Conservation (phyloP, 2,329 filamentous ascomycete species). For the Didymella lethalis region DNA sequence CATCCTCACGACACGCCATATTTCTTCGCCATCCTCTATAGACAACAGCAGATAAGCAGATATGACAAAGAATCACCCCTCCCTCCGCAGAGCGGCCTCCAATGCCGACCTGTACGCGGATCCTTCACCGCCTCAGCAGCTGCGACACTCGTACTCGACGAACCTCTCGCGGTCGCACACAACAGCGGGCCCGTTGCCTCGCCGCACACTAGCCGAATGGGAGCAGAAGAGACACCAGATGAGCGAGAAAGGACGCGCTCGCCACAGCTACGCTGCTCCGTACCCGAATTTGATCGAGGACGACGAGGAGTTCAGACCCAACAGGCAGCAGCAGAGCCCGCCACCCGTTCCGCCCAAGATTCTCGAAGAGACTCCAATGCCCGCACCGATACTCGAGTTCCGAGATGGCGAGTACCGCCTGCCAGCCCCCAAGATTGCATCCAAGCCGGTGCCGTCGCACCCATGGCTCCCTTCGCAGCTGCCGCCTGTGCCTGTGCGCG, state of each 20-base stretch:
- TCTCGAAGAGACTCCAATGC: conserved; percentile 25
- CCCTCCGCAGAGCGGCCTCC: conserved; percentile 47
- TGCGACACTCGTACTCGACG: conserved; percentile 37
- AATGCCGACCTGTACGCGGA: conserved; percentile 50
- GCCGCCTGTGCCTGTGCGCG: conserved; percentile 25
- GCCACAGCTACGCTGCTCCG: conserved; percentile 43
- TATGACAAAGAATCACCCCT: conserved; percentile 51
- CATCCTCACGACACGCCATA: not conserved
- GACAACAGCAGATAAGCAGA: conserved; percentile 23
- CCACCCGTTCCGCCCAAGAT: conserved; percentile 52
- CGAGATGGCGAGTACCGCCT: conserved; percentile 19
- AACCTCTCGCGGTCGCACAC: conserved; percentile 44
- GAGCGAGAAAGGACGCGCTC: conserved; percentile 23
- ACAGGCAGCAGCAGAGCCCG: conserved; percentile 38
- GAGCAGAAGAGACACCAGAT: conserved; percentile 19
- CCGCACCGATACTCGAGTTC: conserved; percentile 19
- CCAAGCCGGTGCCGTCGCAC: conserved; percentile 26
- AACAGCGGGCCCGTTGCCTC: conserved; percentile 34
- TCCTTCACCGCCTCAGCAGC: conserved; percentile 40
- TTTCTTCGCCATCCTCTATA: not conserved
- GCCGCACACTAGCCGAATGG: conserved; percentile 33
- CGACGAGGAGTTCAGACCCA: conserved; percentile 40
- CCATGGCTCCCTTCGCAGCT: conserved; percentile 26
- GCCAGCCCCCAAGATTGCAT: conserved; percentile 8
- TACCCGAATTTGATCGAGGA: conserved; percentile 45